Base-by-base conservation (phyloP, 805 yeast genomes). In the Wickerhamiella slavikovae region DNA sequence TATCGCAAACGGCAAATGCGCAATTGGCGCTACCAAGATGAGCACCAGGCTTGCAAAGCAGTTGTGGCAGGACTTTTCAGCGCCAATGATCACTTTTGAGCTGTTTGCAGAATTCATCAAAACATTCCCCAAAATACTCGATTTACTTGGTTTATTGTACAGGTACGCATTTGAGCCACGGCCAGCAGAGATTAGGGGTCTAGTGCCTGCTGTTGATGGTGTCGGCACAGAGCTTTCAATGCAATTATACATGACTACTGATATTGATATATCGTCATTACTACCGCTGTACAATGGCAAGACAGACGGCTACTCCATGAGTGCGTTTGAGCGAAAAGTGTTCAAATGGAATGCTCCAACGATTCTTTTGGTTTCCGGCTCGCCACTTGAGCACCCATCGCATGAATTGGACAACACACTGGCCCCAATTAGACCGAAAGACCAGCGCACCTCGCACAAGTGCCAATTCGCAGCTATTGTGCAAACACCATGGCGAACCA, bases 341-440 rank as follows among this genome's bases (percentile, higher is more conserved):
- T 68, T 79, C 56, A 79, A 82, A 41, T 85, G 95, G 93, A 70
- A 67, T 40, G 89, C 93, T 0, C 93, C 94, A 0, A 67, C 93
- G 0, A 47, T 85, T 1, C 39, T 83, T 6, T 35, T 83, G 0
- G 56, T 85, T 1, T 62, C 68, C 3, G 96, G 95, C 0, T 62
- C 59, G 39, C 46, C 38, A 11, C 33, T 47, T 4, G 17, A 25
- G 9, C 23, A 9, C 9, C 22, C 25, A 16, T 23, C 14, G n/a
- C 28, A 23, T 13, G 38, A 26, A 3, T 20, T 34, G 19, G 38
- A 28, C 24, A 17, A 20, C 17, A 16, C 30, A 8, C 26, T 24
- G 9, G 26, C 33, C 8, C 41, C 44, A 10, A 29, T 34, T 4
- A 20, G 26, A 17, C 37, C 33, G 7, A 24, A 29, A 26, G 28